Evolutionary conservation across 2,329 filamentous ascomycete species (phyloP).

Genomic region (Pseudopyrenochaeta lycopersici): DNA sequence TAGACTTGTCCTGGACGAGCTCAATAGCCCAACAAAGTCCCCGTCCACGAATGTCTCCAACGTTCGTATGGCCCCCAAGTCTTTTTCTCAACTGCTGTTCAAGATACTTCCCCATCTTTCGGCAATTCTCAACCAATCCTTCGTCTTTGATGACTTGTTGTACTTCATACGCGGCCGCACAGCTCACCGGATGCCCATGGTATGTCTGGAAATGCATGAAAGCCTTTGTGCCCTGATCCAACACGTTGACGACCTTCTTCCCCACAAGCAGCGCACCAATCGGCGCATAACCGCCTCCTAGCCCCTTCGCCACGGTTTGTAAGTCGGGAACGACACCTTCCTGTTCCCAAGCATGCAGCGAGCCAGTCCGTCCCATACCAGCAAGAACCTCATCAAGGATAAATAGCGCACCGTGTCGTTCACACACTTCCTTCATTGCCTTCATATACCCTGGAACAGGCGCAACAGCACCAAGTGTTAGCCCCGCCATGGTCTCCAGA

Average conservation of each 20-base stretch:
- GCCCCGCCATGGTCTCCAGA: conserved; percentile 75
- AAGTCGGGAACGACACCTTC: conserved; percentile 68
- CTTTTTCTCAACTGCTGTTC: conserved; percentile 53
- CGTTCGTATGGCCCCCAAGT: conserved; percentile 56
- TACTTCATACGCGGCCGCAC: conserved; percentile 69
- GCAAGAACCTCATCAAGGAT: conserved; percentile 81
- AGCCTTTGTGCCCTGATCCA: conserved; percentile 53
- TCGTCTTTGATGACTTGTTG: conserved; percentile 66
- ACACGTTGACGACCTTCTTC: conserved; percentile 57
- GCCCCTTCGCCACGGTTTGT: conserved; percentile 70
- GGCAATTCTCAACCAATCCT: conserved; percentile 66
- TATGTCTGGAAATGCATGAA: conserved; percentile 70
- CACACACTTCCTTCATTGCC: conserved; percentile 72
- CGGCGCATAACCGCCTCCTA: conserved; percentile 69
- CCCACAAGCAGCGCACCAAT: conserved; percentile 67
- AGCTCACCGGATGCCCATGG: conserved; percentile 67
- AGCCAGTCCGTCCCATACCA: conserved; percentile 66
- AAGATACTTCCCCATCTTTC: conserved; percentile 60
- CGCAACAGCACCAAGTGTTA: conserved; percentile 73
- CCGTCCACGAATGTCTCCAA: conserved; percentile 67
- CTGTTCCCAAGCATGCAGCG: conserved; percentile 68
- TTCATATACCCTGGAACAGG: conserved; percentile 72
- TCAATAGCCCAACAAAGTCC: conserved; percentile 68
- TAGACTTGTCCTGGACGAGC: conserved; percentile 63
- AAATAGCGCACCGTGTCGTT: conserved; percentile 74